Conservation (phyloP, 345 rosid genomes). For the Moricandia moricandioides region DNA sequence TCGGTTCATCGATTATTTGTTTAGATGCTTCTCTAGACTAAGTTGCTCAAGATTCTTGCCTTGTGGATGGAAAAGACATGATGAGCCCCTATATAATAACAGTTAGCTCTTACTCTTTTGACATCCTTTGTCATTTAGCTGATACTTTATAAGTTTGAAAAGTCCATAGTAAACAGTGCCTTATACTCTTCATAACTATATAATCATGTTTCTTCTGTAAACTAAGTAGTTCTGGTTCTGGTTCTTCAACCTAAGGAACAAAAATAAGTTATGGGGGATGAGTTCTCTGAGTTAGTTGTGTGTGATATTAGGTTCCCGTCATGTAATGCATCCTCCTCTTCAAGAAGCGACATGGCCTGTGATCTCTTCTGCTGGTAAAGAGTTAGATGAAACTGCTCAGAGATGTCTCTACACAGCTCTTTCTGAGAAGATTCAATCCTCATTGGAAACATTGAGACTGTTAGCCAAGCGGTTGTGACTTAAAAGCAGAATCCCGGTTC, state of each 20-base stretch:
- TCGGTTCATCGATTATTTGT: neutral
- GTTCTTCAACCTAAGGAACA: no score
- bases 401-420: slow-evolving; percentile 57
- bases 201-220: neutral
- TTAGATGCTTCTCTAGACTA: neutral
- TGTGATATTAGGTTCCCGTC: slow-evolving; percentile 30
- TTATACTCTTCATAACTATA: neutral
- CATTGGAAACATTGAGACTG: slow-evolving; percentile 58
- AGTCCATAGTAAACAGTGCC: neutral
- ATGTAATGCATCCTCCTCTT: slow-evolving; percentile 20
- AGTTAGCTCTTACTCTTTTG: slow-evolving; percentile 7
- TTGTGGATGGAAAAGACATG: slow-evolving; percentile 18
- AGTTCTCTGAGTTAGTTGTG: no score
- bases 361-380: slow-evolving; percentile 32
- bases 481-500: slow-evolving; percentile 17
- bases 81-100: neutral
- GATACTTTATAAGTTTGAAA: slow-evolving; percentile 15
- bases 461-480: slow-evolving; percentile 32
- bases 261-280: no score
- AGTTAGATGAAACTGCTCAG: slow-evolving; percentile 73
- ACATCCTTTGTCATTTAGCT: slow-evolving; percentile 6
- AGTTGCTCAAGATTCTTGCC: slow-evolving; percentile 33
- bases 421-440: slow-evolving; percentile 59
- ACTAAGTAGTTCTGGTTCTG: no score
- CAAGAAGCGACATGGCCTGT: slow-evolving; percentile 54